Conservation (phyloP, 176 grass and related monocot species). For the Tillandsia fasciculata region DNA sequence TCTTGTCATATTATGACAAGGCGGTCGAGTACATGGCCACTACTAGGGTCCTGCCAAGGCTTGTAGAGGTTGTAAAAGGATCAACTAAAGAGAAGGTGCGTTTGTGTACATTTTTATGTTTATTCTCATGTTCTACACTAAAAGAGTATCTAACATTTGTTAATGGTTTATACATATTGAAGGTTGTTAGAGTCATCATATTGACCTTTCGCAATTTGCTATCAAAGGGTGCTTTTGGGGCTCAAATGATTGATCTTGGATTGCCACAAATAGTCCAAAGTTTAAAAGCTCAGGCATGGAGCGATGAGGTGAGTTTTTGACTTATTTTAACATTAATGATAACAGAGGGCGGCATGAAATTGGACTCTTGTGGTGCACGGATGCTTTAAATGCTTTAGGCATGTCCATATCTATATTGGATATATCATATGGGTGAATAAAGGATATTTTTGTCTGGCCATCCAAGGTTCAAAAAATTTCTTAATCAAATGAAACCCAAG, state of each 20-base stretch:
- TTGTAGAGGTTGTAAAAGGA: slow-evolving; percentile 83
- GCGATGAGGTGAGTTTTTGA: slow-evolving; percentile 68
- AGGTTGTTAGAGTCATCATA: slow-evolving; percentile 85
- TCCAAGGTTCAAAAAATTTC: too few relatives aligned
- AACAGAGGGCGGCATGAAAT: neutral
- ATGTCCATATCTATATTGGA: too few relatives aligned
- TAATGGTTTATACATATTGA: slow-evolving; percentile 13
- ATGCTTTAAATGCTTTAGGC: too few relatives aligned
- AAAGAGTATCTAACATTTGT: neutral
- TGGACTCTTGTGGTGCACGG: too few relatives aligned
- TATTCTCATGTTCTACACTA: too few relatives aligned
- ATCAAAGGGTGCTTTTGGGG: slow-evolving; percentile 71
- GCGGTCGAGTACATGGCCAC: slow-evolving; percentile 83
- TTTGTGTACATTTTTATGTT: neutral
- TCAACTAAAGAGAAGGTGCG: slow-evolving; percentile 90
- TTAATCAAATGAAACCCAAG: too few relatives aligned
- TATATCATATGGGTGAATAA: too few relatives aligned
- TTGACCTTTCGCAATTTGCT: slow-evolving; percentile 80
- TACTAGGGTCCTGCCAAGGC: slow-evolving; percentile 76
- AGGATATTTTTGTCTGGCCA: too few relatives aligned
- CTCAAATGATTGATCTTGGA: slow-evolving; percentile 97
- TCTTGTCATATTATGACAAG: slow-evolving; percentile 80
- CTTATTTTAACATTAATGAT: neutral
- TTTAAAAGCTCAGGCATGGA: slow-evolving; percentile 96
- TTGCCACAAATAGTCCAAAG: slow-evolving; percentile 80